phyloP scores from a whole-genome alignment of 768 basidiomycete genomes.

The Paxillus ammoniavirescens region DNA sequence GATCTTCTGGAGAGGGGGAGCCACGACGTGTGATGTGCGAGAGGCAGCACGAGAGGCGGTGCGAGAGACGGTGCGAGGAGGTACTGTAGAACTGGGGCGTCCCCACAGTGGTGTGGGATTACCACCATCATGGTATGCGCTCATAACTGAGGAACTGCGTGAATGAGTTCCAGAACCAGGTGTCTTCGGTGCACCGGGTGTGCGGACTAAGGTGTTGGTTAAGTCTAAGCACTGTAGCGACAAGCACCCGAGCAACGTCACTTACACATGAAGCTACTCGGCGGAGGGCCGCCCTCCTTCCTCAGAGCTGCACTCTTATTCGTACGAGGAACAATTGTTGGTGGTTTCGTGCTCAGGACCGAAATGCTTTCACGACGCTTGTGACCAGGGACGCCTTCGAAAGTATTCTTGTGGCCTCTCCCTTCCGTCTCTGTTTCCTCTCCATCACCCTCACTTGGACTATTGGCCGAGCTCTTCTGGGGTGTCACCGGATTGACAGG shows the following conservation, averaged over 20 bases:
- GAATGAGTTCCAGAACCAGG: conserved; percentile 38
- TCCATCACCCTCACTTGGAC: conserved; percentile 28
- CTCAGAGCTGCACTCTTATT: conserved; percentile 45
- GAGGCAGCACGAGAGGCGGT: conserved; percentile 37
- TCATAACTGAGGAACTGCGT: conserved; percentile 42
- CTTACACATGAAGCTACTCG: conserved; percentile 72
- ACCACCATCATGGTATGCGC: conserved; percentile 23
- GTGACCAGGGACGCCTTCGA: conserved; percentile 83
- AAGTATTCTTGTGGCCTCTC: conserved; percentile 43
- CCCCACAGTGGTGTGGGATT: conserved; percentile 5
- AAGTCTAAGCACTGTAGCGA: conserved; percentile 2
- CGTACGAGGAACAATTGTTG: conserved; percentile 41
- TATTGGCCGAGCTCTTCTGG: conserved; percentile 11
- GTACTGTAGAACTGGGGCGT: conserved; percentile 18
- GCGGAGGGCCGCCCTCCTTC: conserved; percentile 49
- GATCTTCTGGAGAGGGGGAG: conserved; percentile 15
- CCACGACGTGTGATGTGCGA: conserved; percentile 31
- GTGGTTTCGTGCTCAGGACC: conserved; percentile 53
- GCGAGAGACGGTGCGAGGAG: conserved; percentile 33
- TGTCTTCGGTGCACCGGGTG: conserved; percentile 38
- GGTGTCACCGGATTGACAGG: conserved; percentile 7
- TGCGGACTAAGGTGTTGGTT: conserved; percentile 41
- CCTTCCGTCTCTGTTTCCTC: conserved; percentile 27
- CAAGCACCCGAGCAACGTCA: conserved; percentile 5
- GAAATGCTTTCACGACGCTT: conserved; percentile 74